Base-by-base conservation (phyloP, 306 rosid genomes). In the Morella rubra region DNA sequence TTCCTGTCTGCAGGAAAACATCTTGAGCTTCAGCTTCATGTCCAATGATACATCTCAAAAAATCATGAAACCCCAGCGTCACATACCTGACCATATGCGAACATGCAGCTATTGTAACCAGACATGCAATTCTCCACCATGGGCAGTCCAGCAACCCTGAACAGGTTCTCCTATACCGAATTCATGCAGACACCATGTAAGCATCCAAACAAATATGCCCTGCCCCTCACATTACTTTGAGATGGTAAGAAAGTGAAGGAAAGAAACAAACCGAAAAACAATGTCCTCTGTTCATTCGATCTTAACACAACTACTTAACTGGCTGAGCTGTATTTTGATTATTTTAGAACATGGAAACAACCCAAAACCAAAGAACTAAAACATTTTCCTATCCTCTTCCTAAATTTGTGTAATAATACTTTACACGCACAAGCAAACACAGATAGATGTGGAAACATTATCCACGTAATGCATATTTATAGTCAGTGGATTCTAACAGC, bases 61-160 rank as follows among this genome's bases (percentile, higher is more conserved):
- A 76, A 24, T 20, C 7, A 18, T 50, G 44, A 79, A 67, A 64
- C 4, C 61, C 73, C 49, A 46, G 5, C 54, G 6, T 16, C 12
- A 27, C 50, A 72, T 89, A 94, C 98, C 98, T 95, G 98, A 77
- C 98, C 98, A 22, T 91, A 92, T 59, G 98, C 98, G 75, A 95
- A 95, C 91, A 95, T 92, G 53, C 98, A 95, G 82, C 96, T 90
- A 73, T 95, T 95, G 83, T 95, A 95, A 78, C 98, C 98, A 61
- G 95, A 92, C 93, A 92, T 80, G 75, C 98, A 95, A 84, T 95
- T 95, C 91, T 95, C 96, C 74, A 95, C 97, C 96, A 95, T 90
- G 51, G 97, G 96, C 82, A 89, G 86, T 77, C 97, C 98, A 41
- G 95, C 92, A 83, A 89, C 97, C 78, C 80, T 85, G 83, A 95